Evolutionary conservation across 768 basidiomycete genomes (phyloP).

Genomic region (Leccinum imitatum): DNA sequence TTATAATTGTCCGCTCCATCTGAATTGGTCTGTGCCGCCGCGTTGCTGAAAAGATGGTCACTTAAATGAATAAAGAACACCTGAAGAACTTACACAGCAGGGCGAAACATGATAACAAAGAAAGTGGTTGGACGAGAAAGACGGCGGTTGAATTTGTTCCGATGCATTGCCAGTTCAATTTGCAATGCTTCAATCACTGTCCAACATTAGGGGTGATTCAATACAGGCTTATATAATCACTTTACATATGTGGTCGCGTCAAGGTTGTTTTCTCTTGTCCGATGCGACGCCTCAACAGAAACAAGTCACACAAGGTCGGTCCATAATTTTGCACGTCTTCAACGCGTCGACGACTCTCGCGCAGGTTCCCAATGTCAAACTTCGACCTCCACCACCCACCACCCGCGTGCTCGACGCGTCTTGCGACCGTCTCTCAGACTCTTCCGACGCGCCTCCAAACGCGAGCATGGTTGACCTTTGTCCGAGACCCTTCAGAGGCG

Average conservation of each 20-base stretch:
- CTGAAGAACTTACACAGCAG: no score
- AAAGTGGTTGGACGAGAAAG: no score
- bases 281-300: slow-evolving; percentile 52
- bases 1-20: no score
- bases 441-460: slow-evolving; percentile 44
- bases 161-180: no score
- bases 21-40: no score
- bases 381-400: slow-evolving; percentile 59
- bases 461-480: slow-evolving; percentile 46
- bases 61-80: no score
- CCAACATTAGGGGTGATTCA: no score
- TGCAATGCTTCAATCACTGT: no score
- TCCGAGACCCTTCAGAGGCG: slow-evolving; percentile 66
- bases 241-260: background rate
- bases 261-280: background rate
- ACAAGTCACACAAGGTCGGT: slow-evolving; percentile 60
- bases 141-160: no score
- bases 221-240: background rate
- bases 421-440: slow-evolving; percentile 46
- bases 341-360: background rate
- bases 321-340: background rate
- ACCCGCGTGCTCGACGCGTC: slow-evolving; percentile 27
- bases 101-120: no score
- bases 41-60: no score
- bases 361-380: slow-evolving; percentile 81